These are phyloP conservation scores for Aspergillus biplanus DNA, from an alignment of 495 filamentous ascomycete genomes.

Conservation along the genomic window DNA sequence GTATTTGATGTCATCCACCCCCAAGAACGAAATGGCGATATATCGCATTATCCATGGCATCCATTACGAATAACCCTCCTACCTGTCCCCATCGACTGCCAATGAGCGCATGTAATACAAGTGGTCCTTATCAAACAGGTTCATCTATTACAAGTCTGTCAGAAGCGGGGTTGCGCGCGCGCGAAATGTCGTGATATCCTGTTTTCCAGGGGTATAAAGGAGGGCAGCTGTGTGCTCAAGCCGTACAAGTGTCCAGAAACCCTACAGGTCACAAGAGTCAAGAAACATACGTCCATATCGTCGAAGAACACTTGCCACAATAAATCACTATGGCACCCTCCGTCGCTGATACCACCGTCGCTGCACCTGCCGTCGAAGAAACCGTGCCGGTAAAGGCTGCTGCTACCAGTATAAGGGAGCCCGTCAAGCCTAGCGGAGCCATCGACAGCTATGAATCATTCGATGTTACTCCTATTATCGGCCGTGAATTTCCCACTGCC, in stretches of 20 bases:
- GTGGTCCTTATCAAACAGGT: background rate
- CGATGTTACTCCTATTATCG: slow-evolving; percentile 70
- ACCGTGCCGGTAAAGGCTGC: background rate
- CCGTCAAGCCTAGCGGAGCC: slow-evolving; percentile 39
- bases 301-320: background rate
- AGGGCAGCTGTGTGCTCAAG: no score
- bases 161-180: background rate
- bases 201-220: background rate
- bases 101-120: background rate
- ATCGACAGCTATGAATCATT: slow-evolving; percentile 62
- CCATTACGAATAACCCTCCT: background rate
- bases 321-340: background rate
- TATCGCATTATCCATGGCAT: background rate
- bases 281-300: background rate
- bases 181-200: background rate
- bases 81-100: background rate
- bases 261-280: no score
- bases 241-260: no score
- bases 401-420: background rate
- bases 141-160: background rate
- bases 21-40: slow-evolving; percentile 4
- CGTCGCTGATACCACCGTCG: background rate
- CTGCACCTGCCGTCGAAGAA: background rate
- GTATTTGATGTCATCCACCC: background rate
- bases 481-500: slow-evolving; percentile 63